Evolutionary conservation across 257 asterid species (phyloP).

Genomic region (Paraleonurus japonicus): DNA sequence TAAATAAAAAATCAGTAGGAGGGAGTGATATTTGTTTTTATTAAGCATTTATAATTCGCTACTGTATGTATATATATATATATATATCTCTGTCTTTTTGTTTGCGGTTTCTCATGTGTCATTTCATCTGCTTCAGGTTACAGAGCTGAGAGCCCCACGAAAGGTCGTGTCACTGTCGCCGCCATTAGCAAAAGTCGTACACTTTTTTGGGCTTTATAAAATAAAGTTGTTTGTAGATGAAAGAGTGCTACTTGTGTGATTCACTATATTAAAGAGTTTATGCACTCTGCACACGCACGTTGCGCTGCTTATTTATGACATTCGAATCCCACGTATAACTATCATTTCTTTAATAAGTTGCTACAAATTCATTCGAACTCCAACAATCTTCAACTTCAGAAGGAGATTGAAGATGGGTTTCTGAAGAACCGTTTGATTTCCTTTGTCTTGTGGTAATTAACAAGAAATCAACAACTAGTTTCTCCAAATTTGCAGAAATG

Average conservation of each 20-base stretch:
- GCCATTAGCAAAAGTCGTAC: constrained; percentile 37
- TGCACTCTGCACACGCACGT: constrained; percentile 5
- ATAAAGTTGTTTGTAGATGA: neutral
- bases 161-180: constrained; percentile 47
- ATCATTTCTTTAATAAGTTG: neutral
- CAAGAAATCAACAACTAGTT: neutral
- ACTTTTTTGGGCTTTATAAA: constrained; percentile 19
- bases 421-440: neutral
- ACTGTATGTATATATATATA: too few species aligned
- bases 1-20: too few species aligned
- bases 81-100: too few species aligned
- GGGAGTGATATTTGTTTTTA: too few species aligned
- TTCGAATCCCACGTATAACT: neutral
- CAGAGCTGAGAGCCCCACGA: neutral
- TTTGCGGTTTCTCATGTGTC: neutral
- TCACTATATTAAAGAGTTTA: too few species aligned
- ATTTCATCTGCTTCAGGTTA: neutral
- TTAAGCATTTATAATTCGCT: too few species aligned
- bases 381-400: constrained; percentile 20
- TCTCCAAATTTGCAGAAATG: constrained; percentile 34
- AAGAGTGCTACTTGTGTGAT: too few species aligned
- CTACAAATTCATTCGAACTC: constrained; percentile 10
- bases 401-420: constrained; percentile 3
- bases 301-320: constrained; percentile 16
- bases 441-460: neutral